Evolutionary conservation across 306 rosid genomes (phyloP).

Genomic region (Hylodesmum podocarpum): DNA sequence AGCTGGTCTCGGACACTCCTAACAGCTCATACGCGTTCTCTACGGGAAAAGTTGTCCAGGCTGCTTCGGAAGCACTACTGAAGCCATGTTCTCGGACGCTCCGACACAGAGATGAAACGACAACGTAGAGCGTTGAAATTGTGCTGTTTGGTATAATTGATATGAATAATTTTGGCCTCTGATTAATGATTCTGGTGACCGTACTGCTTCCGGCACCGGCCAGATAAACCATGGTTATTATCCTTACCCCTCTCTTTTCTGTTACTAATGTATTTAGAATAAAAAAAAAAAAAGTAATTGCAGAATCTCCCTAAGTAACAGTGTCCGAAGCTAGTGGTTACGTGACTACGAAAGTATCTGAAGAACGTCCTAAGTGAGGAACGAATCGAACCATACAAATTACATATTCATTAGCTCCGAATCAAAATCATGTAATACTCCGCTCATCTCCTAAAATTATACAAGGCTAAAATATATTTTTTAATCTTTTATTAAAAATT

Average conservation of each 20-base stretch:
- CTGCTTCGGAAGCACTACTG: constrained; percentile 53
- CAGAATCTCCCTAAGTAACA: neutral
- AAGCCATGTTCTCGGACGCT: constrained; percentile 39
- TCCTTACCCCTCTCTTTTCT: neutral
- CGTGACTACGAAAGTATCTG: neutral
- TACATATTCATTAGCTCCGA: too few species aligned
- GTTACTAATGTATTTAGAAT: neutral
- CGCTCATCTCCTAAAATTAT: too few species aligned
- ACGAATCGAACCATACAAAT: too few species aligned
- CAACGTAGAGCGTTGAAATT: constrained; percentile 16
- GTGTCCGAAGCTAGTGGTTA: neutral
- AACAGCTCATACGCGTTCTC: constrained; percentile 81
- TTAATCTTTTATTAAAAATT: too few species aligned
- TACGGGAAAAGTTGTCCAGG: constrained; percentile 43
- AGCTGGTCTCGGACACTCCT: constrained; percentile 72
- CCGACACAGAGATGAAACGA: constrained; percentile 26
- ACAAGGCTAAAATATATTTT: too few species aligned
- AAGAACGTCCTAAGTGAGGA: neutral
- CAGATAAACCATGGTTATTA: constrained; percentile 33
- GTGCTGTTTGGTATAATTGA: constrained; percentile 26
- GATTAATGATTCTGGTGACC: constrained; percentile 24
- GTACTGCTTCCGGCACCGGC: neutral
- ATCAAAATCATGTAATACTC: too few species aligned
- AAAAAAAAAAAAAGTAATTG: neutral
- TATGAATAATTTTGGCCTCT: constrained; percentile 16